A percentile compares a stretch with the other conserved stretches of the same genome.
Conservation (phyloP, 1,284 basidiomycete species). For the Ustilago bromivora region DNA sequence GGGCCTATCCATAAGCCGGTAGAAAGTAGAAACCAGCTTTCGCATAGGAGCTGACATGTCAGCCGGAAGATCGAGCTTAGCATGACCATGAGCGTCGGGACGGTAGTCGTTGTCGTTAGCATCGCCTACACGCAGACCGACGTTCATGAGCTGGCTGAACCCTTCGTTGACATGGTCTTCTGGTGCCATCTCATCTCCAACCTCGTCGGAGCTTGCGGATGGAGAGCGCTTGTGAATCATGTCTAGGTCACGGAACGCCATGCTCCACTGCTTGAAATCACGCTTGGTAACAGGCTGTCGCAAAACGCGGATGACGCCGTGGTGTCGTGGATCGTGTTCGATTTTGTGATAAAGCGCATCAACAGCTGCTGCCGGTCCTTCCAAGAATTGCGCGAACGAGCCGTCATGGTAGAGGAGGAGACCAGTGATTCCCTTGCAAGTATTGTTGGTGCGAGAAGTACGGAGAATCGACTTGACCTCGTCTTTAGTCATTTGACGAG, state of each 20-base stretch:
- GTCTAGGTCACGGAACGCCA: slow-evolving; percentile 54
- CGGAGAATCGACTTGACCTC: slow-evolving; percentile 37
- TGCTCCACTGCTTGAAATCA: slow-evolving; percentile 50
- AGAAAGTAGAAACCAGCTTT: slow-evolving; percentile 49
- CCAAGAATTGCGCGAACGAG: slow-evolving; percentile 53
- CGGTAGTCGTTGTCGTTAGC: slow-evolving; percentile 36
- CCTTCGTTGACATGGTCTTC: slow-evolving; percentile 34
- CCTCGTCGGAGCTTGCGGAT: background rate
- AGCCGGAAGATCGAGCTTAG: slow-evolving; percentile 34
- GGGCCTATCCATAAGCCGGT: slow-evolving; percentile 40
- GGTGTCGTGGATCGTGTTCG: slow-evolving; percentile 43
- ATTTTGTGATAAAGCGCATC: slow-evolving; percentile 41
- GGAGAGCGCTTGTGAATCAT: slow-evolving; percentile 21
- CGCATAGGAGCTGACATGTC: slow-evolving; percentile 45
- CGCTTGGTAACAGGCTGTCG: slow-evolving; percentile 35
- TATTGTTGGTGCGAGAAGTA: slow-evolving; percentile 41
- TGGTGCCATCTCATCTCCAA: slow-evolving; percentile 12
- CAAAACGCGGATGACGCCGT: slow-evolving; percentile 39
- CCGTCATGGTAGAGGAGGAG: slow-evolving; percentile 50
- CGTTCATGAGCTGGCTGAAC: slow-evolving; percentile 49
- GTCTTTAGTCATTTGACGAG: slow-evolving; percentile 30
- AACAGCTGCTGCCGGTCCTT: slow-evolving; percentile 38
- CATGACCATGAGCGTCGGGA: slow-evolving; percentile 33
- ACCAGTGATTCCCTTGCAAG: slow-evolving; percentile 38
- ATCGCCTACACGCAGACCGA: slow-evolving; percentile 38